A percentile compares a stretch with the other conserved stretches of the same genome.
These are phyloP conservation scores for Pleodorina starrii DNA, from an alignment of 139 green algal genomes.

Conservation along the genomic window DNA sequence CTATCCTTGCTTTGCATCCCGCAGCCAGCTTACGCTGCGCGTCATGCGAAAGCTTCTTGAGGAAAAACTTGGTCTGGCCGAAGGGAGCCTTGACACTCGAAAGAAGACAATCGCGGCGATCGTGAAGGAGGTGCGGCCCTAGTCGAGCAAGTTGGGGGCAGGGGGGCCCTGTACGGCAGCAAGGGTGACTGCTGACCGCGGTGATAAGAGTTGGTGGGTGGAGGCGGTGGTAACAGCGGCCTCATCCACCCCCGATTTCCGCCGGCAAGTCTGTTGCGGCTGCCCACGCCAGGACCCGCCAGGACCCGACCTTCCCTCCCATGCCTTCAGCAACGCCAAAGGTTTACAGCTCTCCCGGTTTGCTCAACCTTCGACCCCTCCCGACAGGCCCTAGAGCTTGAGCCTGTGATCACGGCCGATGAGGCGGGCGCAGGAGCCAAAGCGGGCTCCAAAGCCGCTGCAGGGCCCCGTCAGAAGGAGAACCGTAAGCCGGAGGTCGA, in stretches of 20 bases:
- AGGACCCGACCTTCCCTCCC: too few species aligned
- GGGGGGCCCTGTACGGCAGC: neutral
- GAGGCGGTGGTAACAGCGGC: too few species aligned
- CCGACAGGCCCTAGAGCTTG: neutral
- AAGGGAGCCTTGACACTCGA: neutral
- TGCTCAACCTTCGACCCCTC: too few species aligned
- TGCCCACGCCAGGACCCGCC: too few species aligned
- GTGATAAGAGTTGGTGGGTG: too few species aligned
- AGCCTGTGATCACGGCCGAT: neutral
- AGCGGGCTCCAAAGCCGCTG: neutral
- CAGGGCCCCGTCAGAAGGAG: too few species aligned
- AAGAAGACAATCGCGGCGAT: constrained; percentile 27
- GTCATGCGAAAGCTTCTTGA: constrained; percentile 43
- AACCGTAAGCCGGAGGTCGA: neutral
- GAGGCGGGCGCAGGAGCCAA: neutral
- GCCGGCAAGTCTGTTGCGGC: too few species aligned
- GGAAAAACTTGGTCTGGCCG: neutral
- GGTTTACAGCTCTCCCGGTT: too few species aligned
- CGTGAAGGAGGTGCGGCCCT: neutral
- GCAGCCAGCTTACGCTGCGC: constrained; percentile 22
- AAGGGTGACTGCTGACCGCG: too few species aligned
- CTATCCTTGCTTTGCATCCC: neutral
- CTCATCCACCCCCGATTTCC: too few species aligned
- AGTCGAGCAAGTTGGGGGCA: neutral
- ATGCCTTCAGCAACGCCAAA: too few species aligned